Evolutionary conservation across 2,329 filamentous ascomycete genomes (phyloP).

Genomic region (Lasiodiplodia hormozganensis): DNA sequence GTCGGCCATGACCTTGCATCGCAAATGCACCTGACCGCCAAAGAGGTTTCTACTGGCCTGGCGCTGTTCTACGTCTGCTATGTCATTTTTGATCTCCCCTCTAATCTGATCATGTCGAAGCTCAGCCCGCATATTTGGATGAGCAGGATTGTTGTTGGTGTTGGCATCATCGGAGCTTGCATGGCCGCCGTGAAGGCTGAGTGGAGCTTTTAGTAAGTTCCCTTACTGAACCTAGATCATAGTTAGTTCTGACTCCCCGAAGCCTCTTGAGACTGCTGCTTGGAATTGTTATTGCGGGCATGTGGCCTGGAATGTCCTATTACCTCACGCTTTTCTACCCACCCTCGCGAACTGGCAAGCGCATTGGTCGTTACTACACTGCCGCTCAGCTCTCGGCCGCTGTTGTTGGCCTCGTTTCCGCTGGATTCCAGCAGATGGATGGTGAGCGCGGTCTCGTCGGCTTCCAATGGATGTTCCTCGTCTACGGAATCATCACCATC

Average conservation of each 20-base stretch:
- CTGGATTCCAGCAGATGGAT: constrained; percentile 92
- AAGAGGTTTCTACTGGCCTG: constrained; percentile 82
- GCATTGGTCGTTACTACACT: constrained; percentile 89
- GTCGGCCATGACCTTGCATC: constrained; percentile 76
- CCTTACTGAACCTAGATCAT: constrained; percentile 25
- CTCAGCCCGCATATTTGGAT: constrained; percentile 90
- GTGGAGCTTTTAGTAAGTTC: constrained; percentile 78
- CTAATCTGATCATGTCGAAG: constrained; percentile 86
- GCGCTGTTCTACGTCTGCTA: constrained; percentile 93
- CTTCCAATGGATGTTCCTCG: constrained; percentile 90
- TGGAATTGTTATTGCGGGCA: constrained; percentile 86
- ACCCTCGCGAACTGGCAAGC: constrained; percentile 82
- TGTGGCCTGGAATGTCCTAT: constrained; percentile 96
- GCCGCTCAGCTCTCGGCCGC: constrained; percentile 88
- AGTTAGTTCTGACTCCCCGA: constrained; percentile 28
- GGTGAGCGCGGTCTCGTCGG: constrained; percentile 76
- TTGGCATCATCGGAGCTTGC: constrained; percentile 82
- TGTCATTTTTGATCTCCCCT: constrained; percentile 86
- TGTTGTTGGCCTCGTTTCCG: constrained; percentile 87
- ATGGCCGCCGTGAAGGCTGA: constrained; percentile 81
- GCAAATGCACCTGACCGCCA: constrained; percentile 71
- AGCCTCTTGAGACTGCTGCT: constrained; percentile 82
- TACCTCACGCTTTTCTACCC: constrained; percentile 93
- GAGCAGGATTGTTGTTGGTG: constrained; percentile 86
- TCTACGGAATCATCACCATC: constrained; percentile 80